Evolutionary conservation across 495 filamentous ascomycete species (phyloP), one percentile per base, ranked within the genome.

Genomic region (Lasiosphaeriaceae sp.): DNA sequence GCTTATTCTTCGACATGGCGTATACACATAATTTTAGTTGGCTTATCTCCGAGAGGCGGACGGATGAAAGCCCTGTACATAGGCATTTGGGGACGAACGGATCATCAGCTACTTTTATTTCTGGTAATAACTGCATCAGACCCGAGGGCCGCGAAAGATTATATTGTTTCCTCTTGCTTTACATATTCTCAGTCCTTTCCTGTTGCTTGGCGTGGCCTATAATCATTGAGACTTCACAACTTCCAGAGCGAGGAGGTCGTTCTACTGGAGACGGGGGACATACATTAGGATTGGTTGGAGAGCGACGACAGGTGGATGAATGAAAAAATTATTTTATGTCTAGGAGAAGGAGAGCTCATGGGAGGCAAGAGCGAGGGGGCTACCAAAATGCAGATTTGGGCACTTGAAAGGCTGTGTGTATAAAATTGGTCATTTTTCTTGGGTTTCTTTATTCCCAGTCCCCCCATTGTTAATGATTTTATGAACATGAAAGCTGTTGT

Each of bases 91-190:
- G 34, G 44, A 54, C 52, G 20, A 50, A 46, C 20, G 26, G 31
- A 46, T 35, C 51, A 52, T 52, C 26, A 52, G n/a, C 9, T 41
- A 12, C 26, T 54, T 26, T 12, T 41, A 66, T 69, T 60, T 71
- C 67, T 66, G 70, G 68, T 71, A 71, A 73, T 71, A 69, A 31
- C 65, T 71, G 70, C 70, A 72, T 70, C 70, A 67, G 17, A 12
- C 12, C 45, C n/a, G n/a, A n/a, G 5, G 45, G 5, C 5, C 11
- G 45, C 11, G 12, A 12, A 29, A 29, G 16, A 50, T 50, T 61
- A 66, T 19, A 49, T 23, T 54, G 24, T 35, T 20, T 47, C 24
- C n/a, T 55, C 39, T 50, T 23, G 17, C 23, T 50, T 50, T 43
- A 43, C n/a, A 14, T n/a, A 43, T 43, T 31, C 39, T 43, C n/a